These are phyloP conservation scores for Brasenia schreberi DNA, from an alignment of 164 flowering plant species.

Conservation along the genomic window DNA sequence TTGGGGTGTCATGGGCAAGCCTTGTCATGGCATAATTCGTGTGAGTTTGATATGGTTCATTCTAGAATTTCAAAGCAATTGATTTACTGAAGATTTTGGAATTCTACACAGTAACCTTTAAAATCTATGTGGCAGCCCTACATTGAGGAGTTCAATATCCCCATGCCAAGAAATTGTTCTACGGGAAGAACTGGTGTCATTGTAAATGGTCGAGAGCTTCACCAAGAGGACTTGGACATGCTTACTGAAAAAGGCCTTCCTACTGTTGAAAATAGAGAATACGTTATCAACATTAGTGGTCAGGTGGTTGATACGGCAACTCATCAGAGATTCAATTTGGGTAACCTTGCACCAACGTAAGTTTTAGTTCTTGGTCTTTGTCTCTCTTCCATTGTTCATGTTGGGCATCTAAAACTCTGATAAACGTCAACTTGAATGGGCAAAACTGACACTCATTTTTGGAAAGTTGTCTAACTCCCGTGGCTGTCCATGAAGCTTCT, in stretches of 20 bases:
- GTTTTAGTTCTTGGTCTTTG: constrained; percentile 4
- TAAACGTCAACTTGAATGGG: too few species aligned
- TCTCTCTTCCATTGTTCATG: too few species aligned
- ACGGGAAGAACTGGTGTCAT: constrained; percentile 56
- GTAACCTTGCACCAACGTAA: constrained; percentile 88
- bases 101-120: too few species aligned
- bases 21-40: constrained; percentile 75
- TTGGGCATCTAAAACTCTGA: too few species aligned
- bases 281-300: constrained; percentile 56
- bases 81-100: too few species aligned
- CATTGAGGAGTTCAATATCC: constrained; percentile 65
- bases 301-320: constrained; percentile 53
- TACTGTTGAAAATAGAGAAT: constrained; percentile 34
- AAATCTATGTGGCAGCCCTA: constrained; percentile 42
- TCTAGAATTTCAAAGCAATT: not conserved
- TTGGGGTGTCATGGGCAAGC: constrained; percentile 74
- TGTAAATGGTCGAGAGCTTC: constrained; percentile 85
- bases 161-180: constrained; percentile 56
- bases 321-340: constrained; percentile 64
- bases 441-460: too few species aligned
- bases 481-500: too few species aligned
- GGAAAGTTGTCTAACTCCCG: too few species aligned
- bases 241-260: constrained; percentile 63
- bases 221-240: constrained; percentile 58
- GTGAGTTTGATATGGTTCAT: constrained; percentile 23